These are phyloP conservation scores for Hydrangea macrophylla DNA, from an alignment of 148 eudicot genomes.

Conservation along the genomic window DNA sequence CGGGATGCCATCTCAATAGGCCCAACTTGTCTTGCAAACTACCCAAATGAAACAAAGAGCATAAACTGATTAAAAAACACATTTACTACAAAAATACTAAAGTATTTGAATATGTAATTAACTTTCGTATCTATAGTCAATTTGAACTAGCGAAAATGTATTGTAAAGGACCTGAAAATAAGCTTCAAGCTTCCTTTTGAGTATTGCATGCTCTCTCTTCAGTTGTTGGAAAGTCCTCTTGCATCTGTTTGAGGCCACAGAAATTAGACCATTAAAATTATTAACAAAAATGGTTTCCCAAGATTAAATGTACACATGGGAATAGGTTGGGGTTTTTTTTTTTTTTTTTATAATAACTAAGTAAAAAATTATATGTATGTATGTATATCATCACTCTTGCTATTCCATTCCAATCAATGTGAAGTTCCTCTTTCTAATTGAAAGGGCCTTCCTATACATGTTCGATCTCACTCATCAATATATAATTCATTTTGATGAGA, in stretches of 20 bases:
- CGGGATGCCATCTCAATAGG: constrained; percentile 54
- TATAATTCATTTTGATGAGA: no score
- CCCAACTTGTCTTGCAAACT: constrained; percentile 84
- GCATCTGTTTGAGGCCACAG: constrained; percentile 43
- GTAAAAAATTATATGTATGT: no score
- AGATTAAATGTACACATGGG: no score
- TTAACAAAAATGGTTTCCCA: no score
- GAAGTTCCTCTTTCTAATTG: no score
- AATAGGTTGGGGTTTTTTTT: no score
- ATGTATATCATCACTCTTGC: no score
- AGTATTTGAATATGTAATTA: neutral
- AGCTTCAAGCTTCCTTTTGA: constrained; percentile 71
- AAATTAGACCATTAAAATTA: constrained; percentile 6
- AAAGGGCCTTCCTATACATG: no score
- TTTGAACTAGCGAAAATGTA: neutral
- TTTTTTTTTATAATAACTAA: no score
- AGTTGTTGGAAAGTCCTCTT: constrained; percentile 72
- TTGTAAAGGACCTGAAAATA: constrained; percentile 79
- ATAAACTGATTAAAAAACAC: neutral
- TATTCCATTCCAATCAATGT: no score
- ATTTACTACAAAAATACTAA: no score
- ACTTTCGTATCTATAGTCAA: neutral
- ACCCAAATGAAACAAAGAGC: constrained; percentile 11
- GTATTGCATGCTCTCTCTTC: constrained; percentile 73
- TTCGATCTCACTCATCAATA: no score